Conservation (phyloP, 768 basidiomycete genomes). For the Russula lepida region DNA sequence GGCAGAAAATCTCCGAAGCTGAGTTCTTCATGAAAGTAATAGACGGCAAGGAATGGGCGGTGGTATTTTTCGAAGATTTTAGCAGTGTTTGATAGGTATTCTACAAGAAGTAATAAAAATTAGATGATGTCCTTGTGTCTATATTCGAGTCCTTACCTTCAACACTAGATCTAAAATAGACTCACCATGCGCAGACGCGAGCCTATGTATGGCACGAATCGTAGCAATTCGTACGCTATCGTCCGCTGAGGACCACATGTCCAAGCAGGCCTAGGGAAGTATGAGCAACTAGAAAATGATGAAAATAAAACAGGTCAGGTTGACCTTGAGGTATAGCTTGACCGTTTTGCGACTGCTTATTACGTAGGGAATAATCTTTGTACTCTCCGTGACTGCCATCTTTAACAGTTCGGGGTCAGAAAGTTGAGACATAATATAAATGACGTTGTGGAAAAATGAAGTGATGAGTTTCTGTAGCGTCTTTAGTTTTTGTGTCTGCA, state of each 20-base stretch:
- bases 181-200: constrained; percentile 71
- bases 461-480: constrained; percentile 79
- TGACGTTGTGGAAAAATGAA: constrained; percentile 82
- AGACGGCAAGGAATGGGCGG: constrained; percentile 74
- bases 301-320: not conserved
- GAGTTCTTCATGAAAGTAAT: constrained; percentile 98
- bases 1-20: constrained; percentile 82
- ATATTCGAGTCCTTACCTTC: constrained; percentile 46
- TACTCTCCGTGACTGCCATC: constrained; percentile 73
- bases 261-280: constrained; percentile 58
- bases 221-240: constrained; percentile 80
- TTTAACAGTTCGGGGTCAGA: constrained; percentile 56
- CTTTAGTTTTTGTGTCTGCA: constrained; percentile 74
- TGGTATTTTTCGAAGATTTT: constrained; percentile 79
- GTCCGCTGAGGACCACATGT: constrained; percentile 73
- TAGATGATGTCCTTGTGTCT: not conserved
- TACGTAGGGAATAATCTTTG: constrained; percentile 86
- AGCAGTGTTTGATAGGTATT: constrained; percentile 85
- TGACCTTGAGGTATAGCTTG: constrained; percentile 79
- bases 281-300: not conserved
- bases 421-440: constrained; percentile 71
- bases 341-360: constrained; percentile 76
- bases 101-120: constrained; percentile 32
- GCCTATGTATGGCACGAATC: constrained; percentile 73
- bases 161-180: constrained; percentile 77